Conservation (phyloP, 1,139 yeast genomes). For the Pichia sp. region DNA sequence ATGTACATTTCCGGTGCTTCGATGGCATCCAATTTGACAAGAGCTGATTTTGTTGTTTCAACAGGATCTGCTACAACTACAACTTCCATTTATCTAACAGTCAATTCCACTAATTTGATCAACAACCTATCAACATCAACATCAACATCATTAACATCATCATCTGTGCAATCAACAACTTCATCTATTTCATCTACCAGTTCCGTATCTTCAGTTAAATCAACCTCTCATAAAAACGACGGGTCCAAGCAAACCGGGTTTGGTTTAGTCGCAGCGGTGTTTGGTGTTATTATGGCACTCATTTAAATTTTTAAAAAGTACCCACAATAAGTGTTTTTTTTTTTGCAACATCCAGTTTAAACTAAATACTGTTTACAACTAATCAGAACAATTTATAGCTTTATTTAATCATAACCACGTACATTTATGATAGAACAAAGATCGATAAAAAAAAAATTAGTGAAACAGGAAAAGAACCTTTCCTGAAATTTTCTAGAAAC, state of each 20-base stretch:
- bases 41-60: constrained; percentile 44
- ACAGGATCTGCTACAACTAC: constrained; percentile 26
- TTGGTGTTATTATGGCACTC: constrained; percentile 10
- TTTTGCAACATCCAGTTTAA: too few relatives aligned
- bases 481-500: too few relatives aligned
- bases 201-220: constrained; percentile 21
- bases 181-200: constrained; percentile 23
- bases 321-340: too few relatives aligned
- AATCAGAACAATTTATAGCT: too few relatives aligned
- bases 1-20: constrained; percentile 11
- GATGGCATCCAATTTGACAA: constrained; percentile 4
- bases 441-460: too few relatives aligned
- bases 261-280: constrained; percentile 5
- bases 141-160: background rate
- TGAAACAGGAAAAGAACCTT: too few relatives aligned
- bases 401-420: too few relatives aligned
- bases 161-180: background rate
- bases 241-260: constrained; percentile 7
- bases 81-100: constrained; percentile 12
- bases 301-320: too few relatives aligned
- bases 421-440: too few relatives aligned
- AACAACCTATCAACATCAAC: constrained; percentile 27
- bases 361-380: too few relatives aligned
- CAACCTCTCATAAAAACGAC: constrained; percentile 14
- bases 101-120: constrained; percentile 26